Percentiles rank a stretch among this genome's conserved stretches.
phyloP scores from a whole-genome alignment of 371 early-diverging fungal species.

The Mycotypha africana region DNA sequence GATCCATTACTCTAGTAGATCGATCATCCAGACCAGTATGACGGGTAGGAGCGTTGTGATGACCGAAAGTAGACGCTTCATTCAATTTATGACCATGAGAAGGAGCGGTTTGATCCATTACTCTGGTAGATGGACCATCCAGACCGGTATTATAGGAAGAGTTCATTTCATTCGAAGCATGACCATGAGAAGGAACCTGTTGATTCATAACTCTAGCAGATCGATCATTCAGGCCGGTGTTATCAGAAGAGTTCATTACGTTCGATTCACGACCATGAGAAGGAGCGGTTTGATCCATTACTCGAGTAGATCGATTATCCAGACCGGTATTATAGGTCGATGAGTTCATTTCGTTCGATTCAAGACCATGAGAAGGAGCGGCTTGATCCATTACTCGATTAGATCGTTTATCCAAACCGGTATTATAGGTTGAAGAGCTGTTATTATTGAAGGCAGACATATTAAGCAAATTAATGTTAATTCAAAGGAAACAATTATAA shows the following conservation, averaged over 20 bases:
- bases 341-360: background rate
- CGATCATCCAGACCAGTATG: background rate
- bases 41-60: background rate
- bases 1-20: no score
- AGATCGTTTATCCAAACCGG: background rate
- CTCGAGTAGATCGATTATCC: background rate
- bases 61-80: no score
- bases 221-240: background rate
- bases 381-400: no score
- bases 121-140: background rate
- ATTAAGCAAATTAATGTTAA: constrained; percentile 19
- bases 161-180: background rate
- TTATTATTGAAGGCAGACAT: no score
- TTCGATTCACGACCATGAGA: constrained; percentile 6
- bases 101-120: background rate
- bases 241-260: no score
- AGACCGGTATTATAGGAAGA: constrained; percentile 2
- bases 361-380: background rate
- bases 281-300: background rate
- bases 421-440: constrained; percentile 1
- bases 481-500: no score
- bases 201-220: no score
- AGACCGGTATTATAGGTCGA: constrained; percentile 3
- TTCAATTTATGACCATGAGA: constrained; percentile 7
- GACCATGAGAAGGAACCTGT: background rate